Conservation (phyloP, 768 basidiomycete genomes). For the Wakefieldia striispora region DNA sequence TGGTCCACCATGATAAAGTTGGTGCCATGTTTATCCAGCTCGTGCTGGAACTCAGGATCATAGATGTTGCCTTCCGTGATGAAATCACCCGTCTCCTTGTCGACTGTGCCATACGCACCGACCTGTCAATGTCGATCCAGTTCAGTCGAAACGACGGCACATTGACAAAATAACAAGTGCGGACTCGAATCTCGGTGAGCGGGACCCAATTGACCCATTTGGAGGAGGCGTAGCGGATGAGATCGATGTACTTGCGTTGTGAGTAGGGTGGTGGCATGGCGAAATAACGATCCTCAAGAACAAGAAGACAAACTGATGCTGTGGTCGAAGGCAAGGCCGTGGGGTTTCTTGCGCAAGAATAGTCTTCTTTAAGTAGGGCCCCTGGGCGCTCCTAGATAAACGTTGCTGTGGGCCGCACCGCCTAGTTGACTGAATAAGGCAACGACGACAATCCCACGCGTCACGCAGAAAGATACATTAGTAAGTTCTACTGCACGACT, state of each 20-base stretch:
- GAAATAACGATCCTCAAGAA: too few relatives aligned
- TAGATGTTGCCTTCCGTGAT: constrained; percentile 36
- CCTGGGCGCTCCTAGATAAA: too few relatives aligned
- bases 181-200: constrained; percentile 25
- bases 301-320: too few relatives aligned
- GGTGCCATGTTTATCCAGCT: constrained; percentile 12
- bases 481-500: too few relatives aligned
- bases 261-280: constrained; percentile 5
- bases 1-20: constrained; percentile 16
- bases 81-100: constrained; percentile 30
- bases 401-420: too few relatives aligned
- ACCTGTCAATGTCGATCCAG: constrained; percentile 26
- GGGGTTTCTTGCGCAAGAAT: too few relatives aligned
- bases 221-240: constrained; percentile 29
- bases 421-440: too few relatives aligned
- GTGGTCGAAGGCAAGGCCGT: neutral
- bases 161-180: neutral
- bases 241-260: constrained; percentile 36
- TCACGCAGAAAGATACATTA: too few relatives aligned
- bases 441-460: too few relatives aligned
- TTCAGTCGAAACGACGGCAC: neutral
- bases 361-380: too few relatives aligned
- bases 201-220: constrained; percentile 42
- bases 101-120: constrained; percentile 34
- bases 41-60: constrained; percentile 20